These are phyloP conservation scores for Ceraceosorus bombacis DNA, from an alignment of 1,284 basidiomycete genomes.

Conservation along the genomic window DNA sequence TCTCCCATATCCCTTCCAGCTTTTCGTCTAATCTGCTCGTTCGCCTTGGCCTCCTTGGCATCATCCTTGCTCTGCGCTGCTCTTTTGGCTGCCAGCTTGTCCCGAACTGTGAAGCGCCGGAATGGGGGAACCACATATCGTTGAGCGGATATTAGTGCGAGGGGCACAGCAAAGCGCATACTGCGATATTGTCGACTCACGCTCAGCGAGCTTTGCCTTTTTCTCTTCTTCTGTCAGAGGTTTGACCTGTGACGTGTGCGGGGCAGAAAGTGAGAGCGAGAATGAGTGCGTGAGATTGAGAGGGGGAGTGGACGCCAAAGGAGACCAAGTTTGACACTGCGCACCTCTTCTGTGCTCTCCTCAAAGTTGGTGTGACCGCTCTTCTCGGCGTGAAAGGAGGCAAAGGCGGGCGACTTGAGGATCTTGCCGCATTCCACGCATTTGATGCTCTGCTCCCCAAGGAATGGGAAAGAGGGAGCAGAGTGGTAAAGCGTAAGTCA, in stretches of 20 bases:
- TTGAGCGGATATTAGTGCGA: too few relatives aligned
- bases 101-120: slow-evolving; percentile 23
- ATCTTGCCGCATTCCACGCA: slow-evolving; percentile 43
- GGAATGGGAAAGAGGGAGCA: not conserved
- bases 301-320: not conserved
- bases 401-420: slow-evolving; percentile 70
- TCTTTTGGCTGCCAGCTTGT: slow-evolving; percentile 38
- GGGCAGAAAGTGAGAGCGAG: not conserved
- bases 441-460: slow-evolving; percentile 30
- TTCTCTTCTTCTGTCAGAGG: slow-evolving; percentile 93
- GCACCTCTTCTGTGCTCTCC: slow-evolving; percentile 77
- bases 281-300: not conserved
- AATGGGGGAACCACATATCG: too few relatives aligned
- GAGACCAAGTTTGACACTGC: slow-evolving; percentile 50
- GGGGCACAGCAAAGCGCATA: not conserved
- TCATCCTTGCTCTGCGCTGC: slow-evolving; percentile 36
- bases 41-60: slow-evolving; percentile 33
- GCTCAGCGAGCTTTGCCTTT: slow-evolving; percentile 68
- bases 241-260: slow-evolving; percentile 56
- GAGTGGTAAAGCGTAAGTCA: too few relatives aligned
- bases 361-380: slow-evolving; percentile 79
- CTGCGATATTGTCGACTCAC: slow-evolving; percentile 11
- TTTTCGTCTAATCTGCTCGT: slow-evolving; percentile 46
- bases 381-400: slow-evolving; percentile 90
- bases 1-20: slow-evolving; percentile 39